Evolutionary conservation across 805 yeast species (phyloP).

Genomic region (Saccharomycopsis sp.): DNA sequence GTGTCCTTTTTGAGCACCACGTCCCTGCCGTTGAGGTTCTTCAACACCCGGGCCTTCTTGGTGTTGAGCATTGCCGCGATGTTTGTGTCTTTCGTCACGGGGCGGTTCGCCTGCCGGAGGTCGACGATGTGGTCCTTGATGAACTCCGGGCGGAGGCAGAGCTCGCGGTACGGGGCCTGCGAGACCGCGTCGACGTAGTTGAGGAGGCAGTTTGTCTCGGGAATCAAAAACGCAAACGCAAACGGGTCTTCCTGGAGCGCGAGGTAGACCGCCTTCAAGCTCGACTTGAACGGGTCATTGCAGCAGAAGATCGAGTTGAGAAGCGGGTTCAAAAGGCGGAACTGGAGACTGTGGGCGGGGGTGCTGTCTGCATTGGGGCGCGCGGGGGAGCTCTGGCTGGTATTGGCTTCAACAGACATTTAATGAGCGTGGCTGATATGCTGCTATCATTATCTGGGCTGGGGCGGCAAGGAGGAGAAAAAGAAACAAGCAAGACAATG

Average conservation of each 20-base stretch:
- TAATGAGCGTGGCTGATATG: not conserved
- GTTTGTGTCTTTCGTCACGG: constrained; percentile 6
- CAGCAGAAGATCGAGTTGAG: constrained; percentile 14
- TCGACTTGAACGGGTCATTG: constrained; percentile 19
- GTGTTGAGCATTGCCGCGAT: constrained; percentile 15
- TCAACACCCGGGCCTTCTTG: constrained; percentile 9
- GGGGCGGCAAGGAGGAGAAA: too few relatives aligned
- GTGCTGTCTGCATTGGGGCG: not conserved
- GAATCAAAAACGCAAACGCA: constrained; percentile 18
- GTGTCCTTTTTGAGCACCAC: constrained; percentile 12
- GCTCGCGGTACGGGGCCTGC: constrained; percentile 8
- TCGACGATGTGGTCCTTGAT: constrained; percentile 18
- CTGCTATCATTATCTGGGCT: not conserved
- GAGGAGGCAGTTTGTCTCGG: constrained; percentile 12
- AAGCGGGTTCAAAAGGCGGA: constrained; percentile 19
- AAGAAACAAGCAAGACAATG: not conserved
- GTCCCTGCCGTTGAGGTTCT: constrained; percentile 8
- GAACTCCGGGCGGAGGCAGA: constrained; percentile 16
- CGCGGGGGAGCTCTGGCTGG: not conserved
- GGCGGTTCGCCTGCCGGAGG: constrained; percentile 7
- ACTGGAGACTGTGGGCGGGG: constrained; percentile 8
- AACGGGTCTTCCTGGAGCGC: constrained; percentile 12
- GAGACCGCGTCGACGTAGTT: constrained; percentile 11
- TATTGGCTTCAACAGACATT: not conserved
- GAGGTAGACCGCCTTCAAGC: constrained; percentile 15